These are phyloP conservation scores for Sphaerulina musiva DNA, from an alignment of 2,329 filamentous ascomycete species.

Conservation along the genomic window DNA sequence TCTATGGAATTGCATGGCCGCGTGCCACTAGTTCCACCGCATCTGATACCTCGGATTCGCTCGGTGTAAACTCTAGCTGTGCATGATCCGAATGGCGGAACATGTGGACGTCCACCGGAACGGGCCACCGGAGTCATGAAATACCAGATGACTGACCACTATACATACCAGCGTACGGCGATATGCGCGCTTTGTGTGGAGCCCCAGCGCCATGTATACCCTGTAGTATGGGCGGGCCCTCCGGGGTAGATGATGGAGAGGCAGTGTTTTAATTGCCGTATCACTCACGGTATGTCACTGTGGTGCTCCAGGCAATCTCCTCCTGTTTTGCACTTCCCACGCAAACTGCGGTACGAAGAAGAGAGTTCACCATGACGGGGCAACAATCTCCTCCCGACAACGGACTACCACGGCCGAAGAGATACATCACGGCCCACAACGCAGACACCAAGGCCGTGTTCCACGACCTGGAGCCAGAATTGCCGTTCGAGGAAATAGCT, in stretches of 20 bases:
- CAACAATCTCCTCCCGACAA: neutral
- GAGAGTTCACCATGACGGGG: neutral
- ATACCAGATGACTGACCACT: neutral
- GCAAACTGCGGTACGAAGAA: neutral
- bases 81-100: neutral
- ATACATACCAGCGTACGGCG: neutral
- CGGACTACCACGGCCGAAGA: constrained; percentile 23
- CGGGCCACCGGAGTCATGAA: neutral
- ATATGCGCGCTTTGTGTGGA: neutral
- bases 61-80: neutral
- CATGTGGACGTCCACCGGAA: neutral
- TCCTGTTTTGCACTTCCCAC: neutral
- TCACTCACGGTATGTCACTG: neutral
- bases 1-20: no score
- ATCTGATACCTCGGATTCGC: neutral
- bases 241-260: neutral
- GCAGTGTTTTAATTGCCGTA: neutral
- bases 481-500: constrained; percentile 2
- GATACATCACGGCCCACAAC: constrained; percentile 38
- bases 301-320: neutral
- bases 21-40: neutral
- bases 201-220: neutral
- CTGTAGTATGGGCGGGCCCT: neutral
- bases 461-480: neutral
- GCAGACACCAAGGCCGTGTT: constrained; percentile 34